A percentile compares a stretch with the other conserved stretches of the same genome.
Conservation (phyloP, 805 yeast genomes). For the Kurtzmaniella fragi region DNA sequence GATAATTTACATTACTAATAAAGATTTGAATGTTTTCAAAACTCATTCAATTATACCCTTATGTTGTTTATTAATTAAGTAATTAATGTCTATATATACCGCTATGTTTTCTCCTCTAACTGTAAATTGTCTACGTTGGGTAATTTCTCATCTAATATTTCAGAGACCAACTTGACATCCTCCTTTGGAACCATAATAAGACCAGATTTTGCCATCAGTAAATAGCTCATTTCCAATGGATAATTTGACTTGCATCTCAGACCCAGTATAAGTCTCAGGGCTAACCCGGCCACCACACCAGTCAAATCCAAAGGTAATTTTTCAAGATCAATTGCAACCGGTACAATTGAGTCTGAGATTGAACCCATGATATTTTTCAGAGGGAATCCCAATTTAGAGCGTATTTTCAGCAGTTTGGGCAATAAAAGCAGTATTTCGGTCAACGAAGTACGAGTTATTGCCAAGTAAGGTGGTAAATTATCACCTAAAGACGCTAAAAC, state of each 20-base stretch:
- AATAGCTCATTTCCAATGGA: constrained; percentile 48
- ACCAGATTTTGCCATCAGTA: constrained; percentile 58
- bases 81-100: neutral
- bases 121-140: constrained; percentile 1
- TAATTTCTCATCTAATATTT: constrained; percentile 11
- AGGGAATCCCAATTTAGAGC: constrained; percentile 36
- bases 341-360: constrained; percentile 50
- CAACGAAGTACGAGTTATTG: constrained; percentile 46
- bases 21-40: too few relatives aligned
- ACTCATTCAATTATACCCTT: too few relatives aligned
- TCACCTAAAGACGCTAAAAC: constrained; percentile 23
- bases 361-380: constrained; percentile 48
- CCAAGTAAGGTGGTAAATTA: constrained; percentile 43
- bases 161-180: constrained; percentile 29
- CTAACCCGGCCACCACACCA: constrained; percentile 65
- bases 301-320: constrained; percentile 53
- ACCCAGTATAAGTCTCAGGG: constrained; percentile 41
- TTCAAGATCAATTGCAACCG: constrained; percentile 50
- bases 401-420: constrained; percentile 34
- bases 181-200: constrained; percentile 56
- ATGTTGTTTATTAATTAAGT: too few relatives aligned
- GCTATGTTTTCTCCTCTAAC: neutral
- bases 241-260: constrained; percentile 7
- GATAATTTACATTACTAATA: too few relatives aligned
- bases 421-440: constrained; percentile 47